These are phyloP conservation scores for Agrostemma githago DNA, from an alignment of 148 eudicot genomes.

Conservation along the genomic window DNA sequence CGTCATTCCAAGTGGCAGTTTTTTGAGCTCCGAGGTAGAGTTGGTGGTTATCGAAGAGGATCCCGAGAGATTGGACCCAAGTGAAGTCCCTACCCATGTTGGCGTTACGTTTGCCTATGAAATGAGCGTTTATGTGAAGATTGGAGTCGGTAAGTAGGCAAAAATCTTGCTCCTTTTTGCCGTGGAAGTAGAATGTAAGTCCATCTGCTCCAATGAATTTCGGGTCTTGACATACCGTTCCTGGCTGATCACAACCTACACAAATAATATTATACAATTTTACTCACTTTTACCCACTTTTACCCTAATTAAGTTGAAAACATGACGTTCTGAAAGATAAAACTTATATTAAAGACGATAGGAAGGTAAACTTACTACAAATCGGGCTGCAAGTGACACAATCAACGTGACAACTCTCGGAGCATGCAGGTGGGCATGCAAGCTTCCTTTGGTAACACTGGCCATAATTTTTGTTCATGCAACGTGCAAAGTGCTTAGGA, in stretches of 20 bases:
- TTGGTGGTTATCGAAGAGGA: slow-evolving; percentile 50
- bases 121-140: slow-evolving; percentile 68
- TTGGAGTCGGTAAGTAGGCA: slow-evolving; percentile 57
- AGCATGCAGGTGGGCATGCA: slow-evolving; percentile 41
- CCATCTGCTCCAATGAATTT: slow-evolving; percentile 55
- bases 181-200: slow-evolving; percentile 59
- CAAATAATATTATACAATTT: neutral
- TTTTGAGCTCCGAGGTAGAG: slow-evolving; percentile 46
- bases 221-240: slow-evolving; percentile 63
- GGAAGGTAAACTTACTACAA: slow-evolving; percentile 29
- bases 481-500: slow-evolving; percentile 32
- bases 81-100: slow-evolving; percentile 64
- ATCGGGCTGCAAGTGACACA: slow-evolving; percentile 51
- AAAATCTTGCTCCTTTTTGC: slow-evolving; percentile 57
- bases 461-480: slow-evolving; percentile 30
- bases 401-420: slow-evolving; percentile 42
- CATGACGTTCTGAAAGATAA: too few relatives aligned
- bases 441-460: slow-evolving; percentile 28
- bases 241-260: slow-evolving; percentile 58
- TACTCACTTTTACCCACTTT: too few relatives aligned
- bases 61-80: slow-evolving; percentile 66
- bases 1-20: slow-evolving; percentile 47
- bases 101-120: slow-evolving; percentile 52
- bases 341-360: neutral
- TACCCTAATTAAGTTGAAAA: too few relatives aligned